Evolutionary conservation across 129 eudicot genomes (phyloP), one percentile per base, ranked within the genome.

Genomic region (Scalesia atractyloides): DNA sequence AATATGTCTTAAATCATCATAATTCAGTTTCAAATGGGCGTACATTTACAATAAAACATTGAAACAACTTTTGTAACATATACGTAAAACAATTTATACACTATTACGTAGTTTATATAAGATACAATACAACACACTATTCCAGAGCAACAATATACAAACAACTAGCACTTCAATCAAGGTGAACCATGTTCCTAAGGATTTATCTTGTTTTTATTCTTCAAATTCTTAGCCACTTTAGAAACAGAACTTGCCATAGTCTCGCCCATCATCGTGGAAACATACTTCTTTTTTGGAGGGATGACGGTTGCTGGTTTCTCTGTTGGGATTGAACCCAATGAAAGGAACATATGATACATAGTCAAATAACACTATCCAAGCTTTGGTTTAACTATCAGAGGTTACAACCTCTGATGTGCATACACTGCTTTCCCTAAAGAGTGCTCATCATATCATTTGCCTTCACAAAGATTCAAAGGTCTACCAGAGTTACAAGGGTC

Each of bases 191-290:
- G 17, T 43, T 48, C 2, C 0, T 44, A 1, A 2, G 80, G 80
- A 68, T 33, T 68, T 34, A 53, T 61, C 60, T 67, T 68, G 17
- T 16, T 68, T 37, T 68, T 66, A 50, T 41, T 41, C 46, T 41
- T 8, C 44, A 39, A 39, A 39, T 39, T 39, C 1, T 39, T 39
- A 39, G 44, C 44, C 44, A 39, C 6, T 39, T 39, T 39, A 9
- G 44, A 5, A 5, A 30, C 44, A 14, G 24, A 46, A 18, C 26
- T 26, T 5, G 5, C 51, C 3, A 13, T 6, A 19, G 0, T 6
- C 74, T 76, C 69, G 3, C 18, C 75, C 60, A 69, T 53, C 20
- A 17, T 18, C 0, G 64, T 36, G 6, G 64, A 53, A 11, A 69
- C 74, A 16, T 36, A 36, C 74, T 69, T 69, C 37, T 12, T 69